These are phyloP conservation scores for Blastobotrys aristatus DNA, from an alignment of 1,139 yeast species.

Conservation along the genomic window DNA sequence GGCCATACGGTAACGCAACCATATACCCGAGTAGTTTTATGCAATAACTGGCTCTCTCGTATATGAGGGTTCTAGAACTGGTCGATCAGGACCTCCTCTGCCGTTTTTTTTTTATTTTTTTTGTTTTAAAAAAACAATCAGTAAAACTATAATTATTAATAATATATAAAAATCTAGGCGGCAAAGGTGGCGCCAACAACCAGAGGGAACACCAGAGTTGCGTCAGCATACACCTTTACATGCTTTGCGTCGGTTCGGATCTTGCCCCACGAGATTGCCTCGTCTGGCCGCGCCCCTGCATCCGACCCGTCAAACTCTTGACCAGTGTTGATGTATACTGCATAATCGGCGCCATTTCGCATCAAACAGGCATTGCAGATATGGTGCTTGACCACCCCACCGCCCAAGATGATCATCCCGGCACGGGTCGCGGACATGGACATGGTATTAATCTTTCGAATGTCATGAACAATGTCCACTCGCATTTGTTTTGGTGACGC, in stretches of 20 bases:
- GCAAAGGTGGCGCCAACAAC: slow-evolving; percentile 97
- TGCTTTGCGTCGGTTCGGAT: slow-evolving; percentile 89
- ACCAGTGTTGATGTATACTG: slow-evolving; percentile 95
- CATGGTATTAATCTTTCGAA: slow-evolving; percentile 82
- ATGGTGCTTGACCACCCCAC: slow-evolving; percentile 94
- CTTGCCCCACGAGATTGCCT: slow-evolving; percentile 98
- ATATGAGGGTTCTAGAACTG: no score
- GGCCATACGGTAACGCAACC: no score
- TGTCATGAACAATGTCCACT: slow-evolving; percentile 90
- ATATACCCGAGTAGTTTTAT: no score
- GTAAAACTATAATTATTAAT: no score
- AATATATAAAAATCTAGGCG: no score
- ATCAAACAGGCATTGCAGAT: slow-evolving; percentile 95
- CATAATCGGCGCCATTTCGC: slow-evolving; percentile 99
- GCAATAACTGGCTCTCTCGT: no score
- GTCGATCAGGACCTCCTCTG: no score
- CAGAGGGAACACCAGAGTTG: slow-evolving; percentile 90
- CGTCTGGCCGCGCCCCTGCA: slow-evolving; percentile 99
- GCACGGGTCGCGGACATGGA: slow-evolving; percentile 95
- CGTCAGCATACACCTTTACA: slow-evolving; percentile 94
- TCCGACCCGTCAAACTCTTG: slow-evolving; percentile 99
- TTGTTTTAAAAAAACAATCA: no score
- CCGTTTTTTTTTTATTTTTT: no score
- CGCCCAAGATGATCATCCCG: slow-evolving; percentile 94
- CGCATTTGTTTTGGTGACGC: slow-evolving; percentile 85